Evolutionary conservation across 768 basidiomycete species (phyloP), one percentile per base, ranked within the genome.

Genomic region (Psilocybe tampanensis): DNA sequence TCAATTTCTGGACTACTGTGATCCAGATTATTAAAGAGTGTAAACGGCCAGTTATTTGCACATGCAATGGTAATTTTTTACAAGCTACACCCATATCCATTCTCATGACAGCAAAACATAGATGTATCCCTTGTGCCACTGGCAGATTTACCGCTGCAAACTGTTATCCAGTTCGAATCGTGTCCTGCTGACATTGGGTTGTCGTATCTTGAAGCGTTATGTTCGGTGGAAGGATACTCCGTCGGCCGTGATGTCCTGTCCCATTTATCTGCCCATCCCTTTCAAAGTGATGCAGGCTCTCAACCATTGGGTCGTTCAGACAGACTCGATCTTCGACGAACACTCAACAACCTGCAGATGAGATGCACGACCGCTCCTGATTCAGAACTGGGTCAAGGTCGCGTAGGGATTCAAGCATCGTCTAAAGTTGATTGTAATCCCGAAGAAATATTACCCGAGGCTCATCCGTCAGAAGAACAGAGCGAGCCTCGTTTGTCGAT

Each of bases 31-130:
- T 98, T 67, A 85, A 82, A 58, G 82, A 90, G 17, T 93, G 93
- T 62, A 86, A 84, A 63, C 78, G 97, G 54, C 96, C 97, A 6
- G 89, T 99, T 41, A 82, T 99, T 49, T 83, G 94, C 75, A 98
- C 96, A 52, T 98, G 97, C 72, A 97, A 95, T 64, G 95, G 96
- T 95, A 66, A 70, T 85, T 63, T 33, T 68, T 24, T 42, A 13
- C 2, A 33, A 6, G 33, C 11, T 24, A 8, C 22, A 21, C 22
- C 13, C 32, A 18, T 47, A 26, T 54, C 24, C 23, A 26, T 41
- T 44, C 29, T 49, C 18, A 58, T 39, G 26, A 17, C n/a, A 12
- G 23, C 26, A 32, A 6, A 12, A 39, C 44, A 15, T 44, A 94
- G 94, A 96, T 77, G 69, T 81, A 17, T 81, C 83, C 6, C 75